A percentile compares a stretch with the other conserved stretches of the same genome.
phyloP scores from a whole-genome alignment of 2,329 filamentous ascomycete genomes.

The Trichoderma gracile region DNA sequence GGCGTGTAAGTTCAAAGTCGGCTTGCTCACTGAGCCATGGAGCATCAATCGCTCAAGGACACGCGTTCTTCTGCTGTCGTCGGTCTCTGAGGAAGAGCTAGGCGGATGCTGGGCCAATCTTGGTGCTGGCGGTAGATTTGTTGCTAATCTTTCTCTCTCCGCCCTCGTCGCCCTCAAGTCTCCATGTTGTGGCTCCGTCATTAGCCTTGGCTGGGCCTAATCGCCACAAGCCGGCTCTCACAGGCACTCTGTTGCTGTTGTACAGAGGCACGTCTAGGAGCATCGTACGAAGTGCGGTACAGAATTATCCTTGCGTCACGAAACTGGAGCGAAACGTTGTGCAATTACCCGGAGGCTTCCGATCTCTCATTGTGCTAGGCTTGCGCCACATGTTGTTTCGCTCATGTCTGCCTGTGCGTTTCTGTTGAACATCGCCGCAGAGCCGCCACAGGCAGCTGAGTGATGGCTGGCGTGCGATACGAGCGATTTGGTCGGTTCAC shows the following conservation, averaged over 20 bases:
- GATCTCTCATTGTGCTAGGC: constrained; percentile 3
- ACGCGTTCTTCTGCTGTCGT: constrained; percentile 3
- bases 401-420: neutral
- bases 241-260: constrained; percentile 1
- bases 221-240: constrained; percentile 11
- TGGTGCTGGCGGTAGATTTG: constrained; percentile 1
- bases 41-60: neutral
- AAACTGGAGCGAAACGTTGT: neutral
- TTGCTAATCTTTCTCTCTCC: constrained; percentile 16
- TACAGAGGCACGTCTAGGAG: constrained; percentile 3
- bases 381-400: constrained; percentile 1
- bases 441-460: constrained; percentile 17
- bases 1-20: too few species aligned
- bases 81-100: constrained; percentile 15
- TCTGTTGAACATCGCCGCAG: constrained; percentile 10
- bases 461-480: neutral
- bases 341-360: constrained; percentile 21
- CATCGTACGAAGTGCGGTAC: neutral
- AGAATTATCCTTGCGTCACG: constrained; percentile 2
- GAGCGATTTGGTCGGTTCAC: constrained; percentile 14
- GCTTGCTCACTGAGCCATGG: neutral
- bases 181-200: constrained; percentile 9
- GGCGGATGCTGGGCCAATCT: constrained; percentile 1
- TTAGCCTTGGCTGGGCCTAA: constrained; percentile 10
- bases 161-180: constrained; percentile 3